Base-by-base conservation (phyloP, 2,329 filamentous ascomycete genomes). In the Ophiobolus disseminans region DNA sequence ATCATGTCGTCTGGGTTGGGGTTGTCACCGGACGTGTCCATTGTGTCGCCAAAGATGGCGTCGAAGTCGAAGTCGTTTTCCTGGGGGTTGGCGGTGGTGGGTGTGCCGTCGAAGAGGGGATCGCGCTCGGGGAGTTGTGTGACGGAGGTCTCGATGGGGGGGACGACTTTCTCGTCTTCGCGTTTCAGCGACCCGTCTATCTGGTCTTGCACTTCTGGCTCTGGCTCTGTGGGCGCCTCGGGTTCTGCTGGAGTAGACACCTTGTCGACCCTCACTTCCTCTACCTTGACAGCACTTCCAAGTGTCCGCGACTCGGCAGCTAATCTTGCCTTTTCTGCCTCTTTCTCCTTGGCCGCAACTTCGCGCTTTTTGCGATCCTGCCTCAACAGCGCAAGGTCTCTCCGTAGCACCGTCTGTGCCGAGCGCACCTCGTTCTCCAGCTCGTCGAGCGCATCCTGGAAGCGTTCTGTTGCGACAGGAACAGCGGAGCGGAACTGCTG, bases 391-490 rank as follows among this genome's bases (percentile, higher is more conserved):
- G 70, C 72, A 25, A 73, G 66, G 55, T 74, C 72, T 37, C 72
- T 48, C 6, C 70, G 64, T 44, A 73, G 50, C 7, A 73, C 70
- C 0, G 60, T 55, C 25, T 74, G 69, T 6, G 71, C 69, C 14
- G 63, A 55, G 48, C 55, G 58, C 32, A 81, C 61, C 43, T 81
- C 74, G 35, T 72, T 70, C 57, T 81, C 78, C 11, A 82, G 70
- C 48, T 76, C 70, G 63, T 82, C 79, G n/a, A 82, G 74, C n/a
- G 76, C 75, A 37, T 78, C 72, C 57, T 82, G 77, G 51, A 78
- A 82, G 54, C 73, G 67, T 25, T 70, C 67, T 13, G 71, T 66
- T 21, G 76, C 76, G 13, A 60, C 62, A 2, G 77, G 74, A 11
- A 81, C 62, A 31, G 64, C 70, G 40, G 75, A 68, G 52, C 74